phyloP scores from a whole-genome alignment of 768 basidiomycete species.

The Suillus clintonianus region DNA sequence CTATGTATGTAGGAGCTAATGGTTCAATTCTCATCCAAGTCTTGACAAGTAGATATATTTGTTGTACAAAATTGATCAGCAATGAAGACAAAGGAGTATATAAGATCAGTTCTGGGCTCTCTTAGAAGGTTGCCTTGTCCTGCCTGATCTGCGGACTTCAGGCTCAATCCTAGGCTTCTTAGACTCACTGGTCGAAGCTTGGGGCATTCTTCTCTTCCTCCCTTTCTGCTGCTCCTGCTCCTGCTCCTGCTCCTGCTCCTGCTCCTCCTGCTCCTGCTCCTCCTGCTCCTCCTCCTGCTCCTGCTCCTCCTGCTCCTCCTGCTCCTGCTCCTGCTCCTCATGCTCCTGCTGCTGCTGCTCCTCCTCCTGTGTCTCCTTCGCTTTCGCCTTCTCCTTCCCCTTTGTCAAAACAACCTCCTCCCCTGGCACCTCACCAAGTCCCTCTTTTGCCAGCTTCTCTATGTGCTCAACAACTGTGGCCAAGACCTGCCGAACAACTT shows the following conservation, averaged over 20 bases:
- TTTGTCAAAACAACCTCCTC: too few species aligned
- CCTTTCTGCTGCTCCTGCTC: not conserved
- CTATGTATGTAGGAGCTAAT: too few species aligned
- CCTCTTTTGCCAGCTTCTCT: not conserved
- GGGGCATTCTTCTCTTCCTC: not conserved
- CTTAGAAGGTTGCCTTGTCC: not conserved
- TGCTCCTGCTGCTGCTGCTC: too few species aligned
- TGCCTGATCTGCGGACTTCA: not conserved
- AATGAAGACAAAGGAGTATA: not conserved
- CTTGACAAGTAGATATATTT: not conserved
- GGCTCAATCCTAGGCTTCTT: not conserved
- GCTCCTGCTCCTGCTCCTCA: too few species aligned
- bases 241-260: not conserved
- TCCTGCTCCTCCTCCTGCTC: too few species aligned
- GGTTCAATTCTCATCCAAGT: not conserved
- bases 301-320: too few species aligned
- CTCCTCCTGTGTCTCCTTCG: too few species aligned
- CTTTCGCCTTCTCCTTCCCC: too few species aligned
- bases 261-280: too few species aligned
- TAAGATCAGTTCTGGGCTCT: not conserved
- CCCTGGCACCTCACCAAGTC: not conserved
- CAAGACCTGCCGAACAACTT: not conserved
- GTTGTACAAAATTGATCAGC: not conserved
- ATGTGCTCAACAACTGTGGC: not conserved
- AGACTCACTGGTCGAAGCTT: not conserved